These are phyloP conservation scores for Leccinum rimulosum DNA, from an alignment of 768 basidiomycete genomes.

Conservation along the genomic window DNA sequence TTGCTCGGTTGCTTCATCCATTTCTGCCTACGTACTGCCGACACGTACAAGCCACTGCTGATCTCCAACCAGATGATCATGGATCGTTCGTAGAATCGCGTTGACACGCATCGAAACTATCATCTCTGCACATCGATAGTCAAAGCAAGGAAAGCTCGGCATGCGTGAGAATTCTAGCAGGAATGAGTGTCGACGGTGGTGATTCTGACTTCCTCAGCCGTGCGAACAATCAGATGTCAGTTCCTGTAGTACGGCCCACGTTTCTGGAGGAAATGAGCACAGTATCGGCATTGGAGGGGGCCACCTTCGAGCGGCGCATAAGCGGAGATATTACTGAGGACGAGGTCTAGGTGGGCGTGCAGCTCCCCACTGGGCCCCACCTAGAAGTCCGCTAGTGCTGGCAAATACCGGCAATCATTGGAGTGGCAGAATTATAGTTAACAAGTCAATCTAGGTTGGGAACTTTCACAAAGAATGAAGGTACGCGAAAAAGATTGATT, in stretches of 20 bases:
- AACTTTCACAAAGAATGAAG: too few species aligned
- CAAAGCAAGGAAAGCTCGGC: neutral
- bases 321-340: neutral
- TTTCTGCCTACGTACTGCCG: slow-evolving; percentile 74
- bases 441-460: too few species aligned
- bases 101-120: slow-evolving; percentile 87
- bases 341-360: too few species aligned
- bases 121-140: too few species aligned
- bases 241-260: neutral
- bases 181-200: neutral
- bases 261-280: neutral
- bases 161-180: neutral
- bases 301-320: neutral
- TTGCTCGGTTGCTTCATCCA: too few species aligned
- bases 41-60: slow-evolving; percentile 63
- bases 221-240: neutral
- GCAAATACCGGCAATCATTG: too few species aligned
- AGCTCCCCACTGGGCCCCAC: too few species aligned
- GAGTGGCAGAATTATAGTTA: too few species aligned
- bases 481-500: too few species aligned
- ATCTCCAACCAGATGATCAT: slow-evolving; percentile 87
- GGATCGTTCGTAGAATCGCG: slow-evolving; percentile 86
- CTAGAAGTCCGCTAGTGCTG: too few species aligned
- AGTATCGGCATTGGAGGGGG: neutral
- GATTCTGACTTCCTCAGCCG: neutral